Evolutionary conservation across 148 eudicot genomes (phyloP), one percentile per base, ranked within the genome.

Genomic region (Nepenthes mirabilis): DNA sequence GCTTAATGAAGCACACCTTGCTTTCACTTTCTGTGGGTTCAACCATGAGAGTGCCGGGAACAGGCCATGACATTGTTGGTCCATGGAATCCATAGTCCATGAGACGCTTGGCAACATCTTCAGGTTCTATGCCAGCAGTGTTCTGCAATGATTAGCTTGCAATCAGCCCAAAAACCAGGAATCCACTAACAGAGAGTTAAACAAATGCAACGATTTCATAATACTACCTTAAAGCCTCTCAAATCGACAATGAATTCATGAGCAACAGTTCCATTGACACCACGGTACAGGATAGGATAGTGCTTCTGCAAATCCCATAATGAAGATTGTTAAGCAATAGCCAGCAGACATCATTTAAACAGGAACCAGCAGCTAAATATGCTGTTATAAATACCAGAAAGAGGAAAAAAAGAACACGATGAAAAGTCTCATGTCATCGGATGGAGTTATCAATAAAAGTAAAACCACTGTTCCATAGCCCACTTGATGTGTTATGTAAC

Each of bases 21-120:
- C 98, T 93, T 75, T 93, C 98, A 71, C 98, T 93, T 76, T 93
- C 98, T 43, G 98, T 93, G 47, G 98, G 98, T 71, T 93, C 98
- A 74, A 93, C 88, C 98, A 93, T 93, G 74, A 93, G 95, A 10
- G 98, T 93, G 58, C 98, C 98, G 9, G 96, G 98, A 55, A 93
- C 98, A 33, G 98, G 98, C 96, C 96, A 93, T 60, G 98, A 93
- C 98, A 93, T 93, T 48, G 98, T 93, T 55, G 96, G 98, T 33
- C 86, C 96, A 65, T 93, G 98, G 66, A 88, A 93, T 70, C 98
- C 96, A 54, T 93, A 93, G 75, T 93, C 98, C 76, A 93, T 93
- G 43, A 93, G 95, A 68, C 98, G 90, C 70, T 93, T 93, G 47
- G 98, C 98, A 45, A 93, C 85, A 73, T 93, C 98, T 75, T 93